These are phyloP conservation scores for Paracoccidioides brasiliensis DNA, from an alignment of 2,329 filamentous ascomycete species.

Conservation along the genomic window DNA sequence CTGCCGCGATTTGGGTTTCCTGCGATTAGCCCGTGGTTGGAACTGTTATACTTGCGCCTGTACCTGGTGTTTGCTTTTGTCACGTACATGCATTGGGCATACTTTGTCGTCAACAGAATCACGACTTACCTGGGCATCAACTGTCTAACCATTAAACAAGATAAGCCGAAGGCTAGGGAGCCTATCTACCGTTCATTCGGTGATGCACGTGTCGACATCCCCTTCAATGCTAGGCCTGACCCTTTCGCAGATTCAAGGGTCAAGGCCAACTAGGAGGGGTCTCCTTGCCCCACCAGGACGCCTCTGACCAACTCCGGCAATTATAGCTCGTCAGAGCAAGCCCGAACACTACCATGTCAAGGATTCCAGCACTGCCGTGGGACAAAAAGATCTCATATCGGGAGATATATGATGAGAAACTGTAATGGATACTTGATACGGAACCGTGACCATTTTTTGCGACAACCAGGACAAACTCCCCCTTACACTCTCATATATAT, in stretches of 20 bases:
- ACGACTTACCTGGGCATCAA: slow-evolving; percentile 89
- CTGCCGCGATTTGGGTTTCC: slow-evolving; percentile 63
- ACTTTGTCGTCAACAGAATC: slow-evolving; percentile 78
- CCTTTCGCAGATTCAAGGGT: not conserved
- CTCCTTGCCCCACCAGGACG: not conserved
- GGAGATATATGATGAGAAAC: not conserved
- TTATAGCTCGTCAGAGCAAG: not conserved
- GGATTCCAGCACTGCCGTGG: not conserved
- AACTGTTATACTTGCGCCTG: slow-evolving; percentile 67
- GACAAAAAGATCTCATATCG: no score
- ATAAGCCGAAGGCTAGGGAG: slow-evolving; percentile 22
- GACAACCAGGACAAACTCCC: not conserved
- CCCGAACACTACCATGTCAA: not conserved
- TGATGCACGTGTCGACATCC: slow-evolving; percentile 12
- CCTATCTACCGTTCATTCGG: slow-evolving; percentile 25
- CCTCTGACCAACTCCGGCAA: not conserved
- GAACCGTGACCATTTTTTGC: no score
- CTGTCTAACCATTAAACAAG: slow-evolving; percentile 64
- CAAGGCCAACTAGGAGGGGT: not conserved
- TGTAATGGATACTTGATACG: not conserved
- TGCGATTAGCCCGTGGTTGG: slow-evolving; percentile 49
- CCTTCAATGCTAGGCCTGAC: not conserved
- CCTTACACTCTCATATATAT: not conserved
- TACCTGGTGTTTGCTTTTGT: slow-evolving; percentile 73
- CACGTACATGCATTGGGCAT: slow-evolving; percentile 90